phyloP scores from a whole-genome alignment of 768 basidiomycete genomes.

The Trametes coccinea region DNA sequence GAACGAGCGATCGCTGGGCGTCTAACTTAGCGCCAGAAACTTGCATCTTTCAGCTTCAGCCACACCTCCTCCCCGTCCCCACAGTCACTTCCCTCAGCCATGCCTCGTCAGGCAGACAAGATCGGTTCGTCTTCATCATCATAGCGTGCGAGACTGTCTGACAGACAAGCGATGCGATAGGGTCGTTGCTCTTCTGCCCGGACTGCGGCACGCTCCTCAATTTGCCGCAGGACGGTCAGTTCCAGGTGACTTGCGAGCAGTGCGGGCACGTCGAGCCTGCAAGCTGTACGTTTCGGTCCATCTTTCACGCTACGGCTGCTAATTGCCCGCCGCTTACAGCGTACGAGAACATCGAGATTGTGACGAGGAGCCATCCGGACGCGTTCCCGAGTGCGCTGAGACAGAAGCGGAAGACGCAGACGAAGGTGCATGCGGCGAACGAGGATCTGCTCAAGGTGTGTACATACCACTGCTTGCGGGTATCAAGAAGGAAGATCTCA shows the following conservation, averaged over 20 bases:
- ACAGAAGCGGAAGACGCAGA: slow-evolving; percentile 89
- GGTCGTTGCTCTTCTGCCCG: slow-evolving; percentile 93
- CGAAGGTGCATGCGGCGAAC: slow-evolving; percentile 70
- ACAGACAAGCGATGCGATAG: slow-evolving; percentile 38
- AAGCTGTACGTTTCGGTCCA: slow-evolving; percentile 60
- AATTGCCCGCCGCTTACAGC: slow-evolving; percentile 45
- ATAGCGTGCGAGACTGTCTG: no score
- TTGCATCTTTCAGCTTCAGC: slow-evolving; percentile 6
- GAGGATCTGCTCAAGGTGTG: slow-evolving; percentile 64
- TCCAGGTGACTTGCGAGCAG: slow-evolving; percentile 81
- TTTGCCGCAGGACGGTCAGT: slow-evolving; percentile 73
- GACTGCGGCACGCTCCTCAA: slow-evolving; percentile 88
- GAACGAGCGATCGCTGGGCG: slow-evolving; percentile 2
- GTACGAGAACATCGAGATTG: slow-evolving; percentile 88
- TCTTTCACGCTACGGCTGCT: neutral
- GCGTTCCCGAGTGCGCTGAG: slow-evolving; percentile 90
- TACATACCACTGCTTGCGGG: neutral
- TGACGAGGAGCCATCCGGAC: slow-evolving; percentile 88
- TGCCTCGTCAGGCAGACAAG: slow-evolving; percentile 43
- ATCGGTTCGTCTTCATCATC: slow-evolving; percentile 39
- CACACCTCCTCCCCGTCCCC: neutral
- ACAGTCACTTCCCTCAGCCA: neutral
- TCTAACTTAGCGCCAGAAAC: slow-evolving; percentile 1
- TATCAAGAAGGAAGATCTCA: neutral
- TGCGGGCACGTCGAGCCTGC: slow-evolving; percentile 87